Evolutionary conservation across 345 rosid species (phyloP).

Genomic region (Theobroma cacao): DNA sequence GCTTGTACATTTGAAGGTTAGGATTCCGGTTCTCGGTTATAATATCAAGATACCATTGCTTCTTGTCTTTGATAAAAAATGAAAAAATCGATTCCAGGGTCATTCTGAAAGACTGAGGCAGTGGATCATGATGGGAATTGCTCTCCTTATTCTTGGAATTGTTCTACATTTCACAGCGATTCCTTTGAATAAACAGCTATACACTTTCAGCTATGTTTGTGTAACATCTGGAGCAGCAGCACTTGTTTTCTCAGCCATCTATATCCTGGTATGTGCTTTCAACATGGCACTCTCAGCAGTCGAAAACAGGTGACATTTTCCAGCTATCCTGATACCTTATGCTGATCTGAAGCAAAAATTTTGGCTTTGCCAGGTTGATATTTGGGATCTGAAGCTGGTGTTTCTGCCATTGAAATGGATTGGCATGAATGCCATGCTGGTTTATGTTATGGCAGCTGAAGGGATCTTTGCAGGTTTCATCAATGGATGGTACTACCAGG

Average conservation of each 20-base stretch:
- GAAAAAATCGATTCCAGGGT: slow-evolving; percentile 33
- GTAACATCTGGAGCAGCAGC: slow-evolving; percentile 86
- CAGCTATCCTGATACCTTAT: background rate
- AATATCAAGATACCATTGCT: no score
- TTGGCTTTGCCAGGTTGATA: slow-evolving; percentile 58
- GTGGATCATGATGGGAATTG: slow-evolving; percentile 59
- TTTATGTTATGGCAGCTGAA: slow-evolving; percentile 95
- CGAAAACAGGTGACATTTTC: no score
- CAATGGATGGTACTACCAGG: slow-evolving; percentile 79
- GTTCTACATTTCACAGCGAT: slow-evolving; percentile 76
- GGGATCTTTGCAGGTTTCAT: slow-evolving; percentile 84
- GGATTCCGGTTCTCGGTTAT: no score
- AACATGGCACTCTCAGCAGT: background rate
- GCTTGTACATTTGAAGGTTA: slow-evolving; percentile 67
- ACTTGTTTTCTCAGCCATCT: slow-evolving; percentile 64
- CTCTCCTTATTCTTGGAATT: slow-evolving; percentile 55
- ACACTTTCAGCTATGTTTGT: slow-evolving; percentile 77
- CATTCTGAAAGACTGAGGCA: slow-evolving; percentile 73
- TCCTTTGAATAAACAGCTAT: slow-evolving; percentile 81
- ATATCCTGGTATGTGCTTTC: slow-evolving; percentile 51
- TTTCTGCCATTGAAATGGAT: slow-evolving; percentile 83
- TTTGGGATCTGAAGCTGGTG: slow-evolving; percentile 36
- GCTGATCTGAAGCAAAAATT: background rate
- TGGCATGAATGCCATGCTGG: slow-evolving; percentile 94
- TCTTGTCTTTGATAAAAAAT: slow-evolving; percentile 1